Base-by-base conservation (phyloP, 495 filamentous ascomycete genomes). In the Achaetomiella virescens region DNA sequence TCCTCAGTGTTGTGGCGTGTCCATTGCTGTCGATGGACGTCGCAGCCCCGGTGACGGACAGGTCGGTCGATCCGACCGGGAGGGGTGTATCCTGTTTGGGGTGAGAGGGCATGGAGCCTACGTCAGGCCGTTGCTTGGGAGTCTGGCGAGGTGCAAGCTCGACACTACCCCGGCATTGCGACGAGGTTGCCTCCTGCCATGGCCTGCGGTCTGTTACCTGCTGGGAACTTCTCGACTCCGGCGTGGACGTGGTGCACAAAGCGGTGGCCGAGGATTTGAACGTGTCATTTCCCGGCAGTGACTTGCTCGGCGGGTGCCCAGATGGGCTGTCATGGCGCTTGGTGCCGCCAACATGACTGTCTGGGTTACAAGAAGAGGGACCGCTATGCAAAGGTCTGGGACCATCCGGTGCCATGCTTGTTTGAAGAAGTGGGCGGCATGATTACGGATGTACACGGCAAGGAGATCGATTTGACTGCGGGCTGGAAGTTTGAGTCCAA, bases 391-490 rank as follows among this genome's bases (percentile, higher is more conserved):
- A 84, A 84, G 66, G 73, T 85, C 15, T 89, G 86, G 86, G 86
- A 89, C 59, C 86, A 89, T 66, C 80, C 81, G 0, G 84, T 8
- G 84, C 83, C 0, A 83, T 86, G 78, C 65, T 89, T 88, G 29
- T 85, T 81, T 43, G 72, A 82, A 66, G 86, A 89, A 61, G 68
- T 83, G 2, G 86, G 86, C 0, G 82, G 81, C 27, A 71, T 71
- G 50, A 74, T 89, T 17, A 86, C 79, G 0, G 85, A 89, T 59
- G 67, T 88, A 2, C 68, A 82, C 47, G 78, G 83, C 4, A 77
- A 71, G 51, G 70, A 73, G 8, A 76, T 81, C 57, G 72, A 81
- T 63, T 67, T 76, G 63, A 49, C 47, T 12, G 59, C 59, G 5
- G 76, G 76, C 38, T 66, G 78, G 59, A 73, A 71, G 59, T 67